A percentile compares a stretch with the other conserved stretches of the same genome.
Conservation (phyloP, 441 rosid genomes). For the Adansonia rubrostipa region DNA sequence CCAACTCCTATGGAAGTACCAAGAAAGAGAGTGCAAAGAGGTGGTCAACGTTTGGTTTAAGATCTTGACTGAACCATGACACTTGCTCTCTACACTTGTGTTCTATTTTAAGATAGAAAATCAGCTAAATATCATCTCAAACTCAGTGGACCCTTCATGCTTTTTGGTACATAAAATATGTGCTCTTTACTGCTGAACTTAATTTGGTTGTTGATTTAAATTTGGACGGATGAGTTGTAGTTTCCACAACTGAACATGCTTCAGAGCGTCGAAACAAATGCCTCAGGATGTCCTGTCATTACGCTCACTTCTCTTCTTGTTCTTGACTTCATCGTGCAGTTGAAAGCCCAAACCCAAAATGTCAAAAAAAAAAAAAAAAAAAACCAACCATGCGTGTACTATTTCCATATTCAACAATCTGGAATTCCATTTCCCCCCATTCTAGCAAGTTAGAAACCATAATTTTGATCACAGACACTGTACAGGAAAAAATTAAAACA, state of each 20-base stretch:
- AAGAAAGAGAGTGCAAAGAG: conserved; percentile 36
- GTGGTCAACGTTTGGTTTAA: conserved; percentile 13
- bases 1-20: conserved; percentile 33
- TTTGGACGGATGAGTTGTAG: background rate
- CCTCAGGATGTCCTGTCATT: no score
- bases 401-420: no score
- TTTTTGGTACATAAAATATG: background rate
- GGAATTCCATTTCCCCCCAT: no score
- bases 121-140: background rate
- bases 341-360: no score
- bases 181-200: background rate
- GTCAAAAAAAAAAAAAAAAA: no score
- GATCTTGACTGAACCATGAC: conserved; percentile 1
- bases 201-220: background rate
- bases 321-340: no score
- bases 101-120: background rate
- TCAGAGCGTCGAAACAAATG: no score
- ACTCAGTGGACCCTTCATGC: background rate
- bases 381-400: no score
- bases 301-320: no score
- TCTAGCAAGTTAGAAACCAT: no score
- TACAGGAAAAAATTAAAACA: no score
- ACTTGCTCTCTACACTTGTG: background rate
- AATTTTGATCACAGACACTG: no score
- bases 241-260: background rate